Base-by-base conservation (phyloP, 2,329 filamentous ascomycete species). In the Fusarium staphyleae region DNA sequence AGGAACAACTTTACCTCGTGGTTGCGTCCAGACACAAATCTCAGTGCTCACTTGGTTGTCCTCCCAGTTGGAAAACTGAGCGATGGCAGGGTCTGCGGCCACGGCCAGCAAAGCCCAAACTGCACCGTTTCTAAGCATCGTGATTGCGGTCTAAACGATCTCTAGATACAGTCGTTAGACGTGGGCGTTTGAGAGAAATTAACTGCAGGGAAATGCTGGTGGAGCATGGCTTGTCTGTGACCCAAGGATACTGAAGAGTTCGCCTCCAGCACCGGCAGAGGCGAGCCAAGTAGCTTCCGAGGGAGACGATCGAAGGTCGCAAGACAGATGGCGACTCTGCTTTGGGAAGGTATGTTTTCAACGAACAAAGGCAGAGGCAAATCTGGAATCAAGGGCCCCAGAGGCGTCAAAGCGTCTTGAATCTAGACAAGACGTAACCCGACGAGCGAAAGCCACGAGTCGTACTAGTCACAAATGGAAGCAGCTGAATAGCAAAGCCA, bases 11-110 rank as follows among this genome's bases (percentile, higher is more conserved):
- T 53, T 65, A 77, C 77, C 76, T 74, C 77, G 72, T 12, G 74
- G 73, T 61, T 77, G 72, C 42, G 68, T 45, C 87, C 87, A 89
- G 40, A 69, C 71, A 68, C 85, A 88, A 68, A 89, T 82, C 12
- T 80, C 81, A 5, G 81, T 77, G 65, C 82, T 86, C 46, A 83
- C 71, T 67, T 87, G 81, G 30, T 72, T 70, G 2, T 69, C 36
- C n/a, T 63, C 46, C 84, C 84, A 87, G 19, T 72, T 71, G 69
- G 46, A 75, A 65, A 67, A 72, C 53, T 83, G 81, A 14, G 75
- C 79, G 15, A 48, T 40, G 19, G 48, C 47, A 29, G 41, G 56
- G 26, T 49, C 16, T 3, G 60, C 46, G 41, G 53, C 49, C n/a
- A 51, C 37, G n/a, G 62, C 60, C 44, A 60, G 47, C 26, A 65